Percentiles rank a stretch among this genome's conserved stretches.
Conservation (phyloP, 140 eudicot species). For the Anethum foeniculum region DNA sequence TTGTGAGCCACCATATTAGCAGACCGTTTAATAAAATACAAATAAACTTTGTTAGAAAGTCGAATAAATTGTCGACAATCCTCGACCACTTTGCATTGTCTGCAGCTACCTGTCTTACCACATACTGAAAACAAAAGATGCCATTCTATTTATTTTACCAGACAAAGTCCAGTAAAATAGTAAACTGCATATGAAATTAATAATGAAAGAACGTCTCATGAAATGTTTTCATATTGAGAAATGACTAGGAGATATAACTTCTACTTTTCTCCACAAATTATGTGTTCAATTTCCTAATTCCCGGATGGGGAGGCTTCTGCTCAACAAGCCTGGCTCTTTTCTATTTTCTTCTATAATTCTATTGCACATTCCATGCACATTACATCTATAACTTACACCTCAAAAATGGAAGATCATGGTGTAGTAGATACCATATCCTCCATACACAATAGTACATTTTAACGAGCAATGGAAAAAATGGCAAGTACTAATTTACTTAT, state of each 20-base stretch:
- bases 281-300: not conserved
- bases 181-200: not conserved
- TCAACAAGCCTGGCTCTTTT: not conserved
- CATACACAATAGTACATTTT: not conserved
- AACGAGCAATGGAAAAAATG: not conserved
- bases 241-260: not conserved
- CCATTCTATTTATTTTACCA: too few relatives aligned
- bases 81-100: too few relatives aligned
- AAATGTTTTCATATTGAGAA: not conserved
- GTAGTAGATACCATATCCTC: not conserved
- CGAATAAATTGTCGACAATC: too few relatives aligned
- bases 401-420: conserved; percentile 15
- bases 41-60: too few relatives aligned
- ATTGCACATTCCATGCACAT: not conserved
- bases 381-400: conserved; percentile 2
- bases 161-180: not conserved
- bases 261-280: not conserved
- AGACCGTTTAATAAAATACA: too few relatives aligned
- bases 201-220: not conserved
- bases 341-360: conserved; percentile 1
- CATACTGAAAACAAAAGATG: too few relatives aligned
- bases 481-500: not conserved
- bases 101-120: too few relatives aligned
- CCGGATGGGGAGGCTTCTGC: not conserved
- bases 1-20: too few relatives aligned